Evolutionary conservation across 257 asterid genomes (phyloP).

Genomic region (Gardenia jasminoides): DNA sequence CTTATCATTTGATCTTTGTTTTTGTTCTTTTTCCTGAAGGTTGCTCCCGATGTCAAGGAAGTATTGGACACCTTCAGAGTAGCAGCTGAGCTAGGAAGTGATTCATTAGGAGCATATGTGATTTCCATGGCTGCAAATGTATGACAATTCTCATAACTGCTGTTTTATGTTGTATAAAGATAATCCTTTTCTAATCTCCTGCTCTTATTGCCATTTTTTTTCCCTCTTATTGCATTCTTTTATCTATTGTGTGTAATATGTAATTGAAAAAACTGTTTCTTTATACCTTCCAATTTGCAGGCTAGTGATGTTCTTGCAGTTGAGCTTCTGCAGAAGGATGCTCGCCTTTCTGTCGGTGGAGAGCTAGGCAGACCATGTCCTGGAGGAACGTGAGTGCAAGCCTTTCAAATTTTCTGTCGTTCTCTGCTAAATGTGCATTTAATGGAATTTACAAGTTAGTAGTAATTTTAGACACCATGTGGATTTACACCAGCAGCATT

Average conservation of each 20-base stretch:
- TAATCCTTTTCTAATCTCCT: neutral
- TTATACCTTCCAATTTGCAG: constrained; percentile 42
- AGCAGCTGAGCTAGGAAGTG: constrained; percentile 92
- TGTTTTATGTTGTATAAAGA: neutral
- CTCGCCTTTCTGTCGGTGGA: constrained; percentile 76
- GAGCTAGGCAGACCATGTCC: constrained; percentile 78
- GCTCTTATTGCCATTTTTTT: neutral
- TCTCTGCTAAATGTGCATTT: neutral
- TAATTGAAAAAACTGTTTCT: constrained; percentile 16
- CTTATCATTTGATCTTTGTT: neutral
- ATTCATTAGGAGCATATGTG: constrained; percentile 95
- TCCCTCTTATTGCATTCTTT: neutral
- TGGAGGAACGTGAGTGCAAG: constrained; percentile 69
- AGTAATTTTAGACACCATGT: neutral
- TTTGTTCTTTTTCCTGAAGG: constrained; percentile 36
- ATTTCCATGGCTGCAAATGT: constrained; percentile 97
- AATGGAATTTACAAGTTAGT: constrained; percentile 2
- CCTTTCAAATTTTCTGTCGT: constrained; percentile 1
- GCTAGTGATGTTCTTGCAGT: constrained; percentile 99
- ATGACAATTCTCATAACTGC: constrained; percentile 16
- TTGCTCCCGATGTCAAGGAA: constrained; percentile 82
- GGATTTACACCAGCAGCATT: neutral
- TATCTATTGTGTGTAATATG: too few relatives aligned
- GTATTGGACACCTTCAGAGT: constrained; percentile 93
- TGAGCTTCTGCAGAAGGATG: constrained; percentile 96